Conservation (phyloP, 1,284 basidiomycete species). For the Taiwanofungus camphoratus region DNA sequence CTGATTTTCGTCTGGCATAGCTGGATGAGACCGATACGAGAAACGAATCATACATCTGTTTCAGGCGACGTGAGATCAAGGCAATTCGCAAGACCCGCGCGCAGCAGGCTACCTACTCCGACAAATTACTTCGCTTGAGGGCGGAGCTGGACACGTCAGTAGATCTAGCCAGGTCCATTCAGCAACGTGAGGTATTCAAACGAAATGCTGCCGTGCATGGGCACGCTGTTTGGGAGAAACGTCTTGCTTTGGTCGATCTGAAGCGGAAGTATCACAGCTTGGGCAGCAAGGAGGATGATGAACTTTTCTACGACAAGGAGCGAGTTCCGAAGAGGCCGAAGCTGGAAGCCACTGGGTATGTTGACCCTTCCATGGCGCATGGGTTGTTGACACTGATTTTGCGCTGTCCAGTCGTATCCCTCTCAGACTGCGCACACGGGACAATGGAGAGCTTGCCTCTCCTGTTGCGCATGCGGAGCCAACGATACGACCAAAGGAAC, state of each 20-base stretch:
- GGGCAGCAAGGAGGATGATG: conserved; percentile 75
- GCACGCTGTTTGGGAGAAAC: conserved; percentile 73
- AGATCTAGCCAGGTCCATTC: conserved; percentile 66
- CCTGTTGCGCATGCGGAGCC: conserved; percentile 39
- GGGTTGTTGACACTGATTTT: conserved; percentile 10
- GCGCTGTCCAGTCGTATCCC: conserved; percentile 37
- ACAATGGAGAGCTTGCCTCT: conserved; percentile 38
- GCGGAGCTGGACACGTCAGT: conserved; percentile 69
- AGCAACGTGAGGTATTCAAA: conserved; percentile 75
- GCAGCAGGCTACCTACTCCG: conserved; percentile 83
- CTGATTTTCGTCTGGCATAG: conserved; percentile 32
- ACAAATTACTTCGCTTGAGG: conserved; percentile 80
- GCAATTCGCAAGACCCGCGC: conserved; percentile 92
- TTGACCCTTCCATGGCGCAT: conserved; percentile 11
- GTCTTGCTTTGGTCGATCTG: conserved; percentile 71
- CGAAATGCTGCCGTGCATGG: conserved; percentile 55
- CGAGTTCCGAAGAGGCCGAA: conserved; percentile 56
- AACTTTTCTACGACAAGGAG: conserved; percentile 75
- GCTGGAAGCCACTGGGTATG: conserved; percentile 36
- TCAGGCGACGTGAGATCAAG: conserved; percentile 94
- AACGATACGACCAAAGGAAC: conserved; percentile 59
- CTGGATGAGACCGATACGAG: conserved; percentile 86
- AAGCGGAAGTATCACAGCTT: conserved; percentile 73
- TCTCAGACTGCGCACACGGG: conserved; percentile 43
- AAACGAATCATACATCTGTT: conserved; percentile 97